phyloP scores from a whole-genome alignment of 805 yeast species.

The Scheffersomyces coipomensis region DNA sequence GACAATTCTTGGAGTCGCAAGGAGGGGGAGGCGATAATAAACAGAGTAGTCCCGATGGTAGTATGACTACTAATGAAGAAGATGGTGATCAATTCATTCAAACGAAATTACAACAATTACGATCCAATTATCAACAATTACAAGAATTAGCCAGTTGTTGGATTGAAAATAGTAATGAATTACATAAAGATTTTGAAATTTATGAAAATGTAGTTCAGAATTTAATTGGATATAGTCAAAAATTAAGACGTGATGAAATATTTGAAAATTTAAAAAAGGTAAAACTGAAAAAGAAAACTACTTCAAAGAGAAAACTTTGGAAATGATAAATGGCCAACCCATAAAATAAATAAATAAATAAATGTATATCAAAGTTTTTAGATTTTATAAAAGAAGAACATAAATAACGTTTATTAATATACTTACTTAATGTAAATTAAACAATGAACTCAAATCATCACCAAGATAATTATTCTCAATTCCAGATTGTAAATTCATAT shows the following conservation, averaged over 20 bases:
- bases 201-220: slow-evolving; percentile 89
- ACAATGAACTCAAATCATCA: slow-evolving; percentile 27
- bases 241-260: slow-evolving; percentile 55
- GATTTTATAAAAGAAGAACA: not conserved
- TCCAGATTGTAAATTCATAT: slow-evolving; percentile 41
- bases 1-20: slow-evolving; percentile 19
- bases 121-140: slow-evolving; percentile 23
- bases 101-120: slow-evolving; percentile 34
- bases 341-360: not conserved
- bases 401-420: not conserved
- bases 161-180: slow-evolving; percentile 47
- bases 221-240: slow-evolving; percentile 86
- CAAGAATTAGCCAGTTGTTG: slow-evolving; percentile 42
- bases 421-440: slow-evolving; percentile 19
- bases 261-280: slow-evolving; percentile 29
- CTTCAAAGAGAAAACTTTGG: slow-evolving; percentile 12
- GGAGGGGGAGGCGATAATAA: too few relatives aligned
- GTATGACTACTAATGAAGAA: slow-evolving; percentile 1
- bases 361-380: not conserved
- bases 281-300: slow-evolving; percentile 16
- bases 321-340: not conserved
- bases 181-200: slow-evolving; percentile 65
- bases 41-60: not conserved
- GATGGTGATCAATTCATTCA: slow-evolving; percentile 29
- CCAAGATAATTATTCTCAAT: slow-evolving; percentile 20